Conservation (phyloP, 148 eudicot genomes). For the Rhododendron williamsianum region DNA sequence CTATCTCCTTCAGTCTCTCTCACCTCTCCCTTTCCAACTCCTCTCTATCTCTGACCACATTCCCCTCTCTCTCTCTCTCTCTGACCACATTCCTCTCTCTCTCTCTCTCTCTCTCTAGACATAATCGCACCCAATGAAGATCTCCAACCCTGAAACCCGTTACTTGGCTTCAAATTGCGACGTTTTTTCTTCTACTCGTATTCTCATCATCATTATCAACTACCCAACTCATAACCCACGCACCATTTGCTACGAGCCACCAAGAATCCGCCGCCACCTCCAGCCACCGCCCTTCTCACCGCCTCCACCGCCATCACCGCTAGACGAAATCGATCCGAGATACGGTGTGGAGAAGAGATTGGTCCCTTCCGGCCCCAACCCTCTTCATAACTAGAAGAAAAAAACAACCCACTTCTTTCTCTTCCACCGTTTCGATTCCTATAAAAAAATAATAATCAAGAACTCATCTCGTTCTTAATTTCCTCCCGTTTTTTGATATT, state of each 20-base stretch:
- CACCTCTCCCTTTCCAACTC: neutral
- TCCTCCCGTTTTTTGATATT: neutral
- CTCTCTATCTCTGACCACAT: neutral
- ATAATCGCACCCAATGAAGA: neutral
- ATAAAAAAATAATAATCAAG: neutral
- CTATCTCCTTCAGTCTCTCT: neutral
- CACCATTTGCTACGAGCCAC: constrained; percentile 25
- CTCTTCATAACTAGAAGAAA: constrained; percentile 50
- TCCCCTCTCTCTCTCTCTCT: neutral
- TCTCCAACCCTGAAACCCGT: neutral
- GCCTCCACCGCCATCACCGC: constrained; percentile 14
- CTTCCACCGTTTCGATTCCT: too few relatives aligned
- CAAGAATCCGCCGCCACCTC: constrained; percentile 26
- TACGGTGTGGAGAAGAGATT: constrained; percentile 80
- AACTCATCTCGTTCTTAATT: neutral
- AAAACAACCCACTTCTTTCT: neutral
- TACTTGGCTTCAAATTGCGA: neutral
- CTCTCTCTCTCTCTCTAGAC: constrained; percentile 13
- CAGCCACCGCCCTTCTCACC: constrained; percentile 19
- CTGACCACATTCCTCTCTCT: neutral
- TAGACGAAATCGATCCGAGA: constrained; percentile 58
- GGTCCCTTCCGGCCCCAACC: constrained; percentile 95
- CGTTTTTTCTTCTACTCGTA: neutral
- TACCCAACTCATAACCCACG: constrained; percentile 16
- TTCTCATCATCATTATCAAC: neutral